These are phyloP conservation scores for Penicillium sp. DNA, from an alignment of 2,329 filamentous ascomycete genomes.

Conservation along the genomic window DNA sequence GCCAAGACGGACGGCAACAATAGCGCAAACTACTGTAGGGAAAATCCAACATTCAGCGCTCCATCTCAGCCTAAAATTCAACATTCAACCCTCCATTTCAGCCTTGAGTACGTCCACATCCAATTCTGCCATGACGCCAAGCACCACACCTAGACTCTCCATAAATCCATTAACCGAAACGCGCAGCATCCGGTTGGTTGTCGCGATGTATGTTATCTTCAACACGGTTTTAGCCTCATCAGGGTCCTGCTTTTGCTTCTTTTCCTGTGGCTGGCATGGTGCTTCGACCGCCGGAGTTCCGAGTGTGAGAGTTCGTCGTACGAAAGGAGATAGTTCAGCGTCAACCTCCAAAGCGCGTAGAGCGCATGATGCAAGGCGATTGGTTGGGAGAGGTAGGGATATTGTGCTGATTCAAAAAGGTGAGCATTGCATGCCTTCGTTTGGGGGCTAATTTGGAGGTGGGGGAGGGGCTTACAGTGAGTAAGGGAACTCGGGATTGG, in stretches of 20 bases:
- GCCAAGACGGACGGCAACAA: constrained; percentile 5
- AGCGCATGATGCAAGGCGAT: constrained; percentile 73
- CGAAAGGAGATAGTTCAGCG: constrained; percentile 80
- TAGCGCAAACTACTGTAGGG: not conserved
- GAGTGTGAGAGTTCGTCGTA: constrained; percentile 68
- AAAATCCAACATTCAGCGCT: constrained; percentile 19
- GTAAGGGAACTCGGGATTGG: constrained; percentile 37
- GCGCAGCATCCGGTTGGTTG: constrained; percentile 93
- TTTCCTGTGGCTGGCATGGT: constrained; percentile 23
- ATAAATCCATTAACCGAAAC: constrained; percentile 97
- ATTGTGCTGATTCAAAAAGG: constrained; percentile 56
- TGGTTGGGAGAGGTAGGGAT: constrained; percentile 75
- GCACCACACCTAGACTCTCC: constrained; percentile 78
- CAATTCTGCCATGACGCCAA: constrained; percentile 87
- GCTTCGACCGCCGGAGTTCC: constrained; percentile 28
- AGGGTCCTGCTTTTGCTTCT: constrained; percentile 22
- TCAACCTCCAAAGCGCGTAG: constrained; percentile 78
- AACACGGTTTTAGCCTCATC: constrained; percentile 55
- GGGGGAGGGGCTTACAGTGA: constrained; percentile 33
- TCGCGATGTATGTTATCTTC: constrained; percentile 74
- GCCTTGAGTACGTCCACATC: constrained; percentile 74
- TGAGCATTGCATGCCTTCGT: constrained; percentile 10
- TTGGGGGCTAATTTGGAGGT: constrained; percentile 1
- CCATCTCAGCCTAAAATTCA: constrained; percentile 25
- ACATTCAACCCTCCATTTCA: constrained; percentile 26